Evolutionary conservation across 306 rosid species (phyloP), one percentile per base, ranked within the genome.

Genomic region (Rubus idaeus): DNA sequence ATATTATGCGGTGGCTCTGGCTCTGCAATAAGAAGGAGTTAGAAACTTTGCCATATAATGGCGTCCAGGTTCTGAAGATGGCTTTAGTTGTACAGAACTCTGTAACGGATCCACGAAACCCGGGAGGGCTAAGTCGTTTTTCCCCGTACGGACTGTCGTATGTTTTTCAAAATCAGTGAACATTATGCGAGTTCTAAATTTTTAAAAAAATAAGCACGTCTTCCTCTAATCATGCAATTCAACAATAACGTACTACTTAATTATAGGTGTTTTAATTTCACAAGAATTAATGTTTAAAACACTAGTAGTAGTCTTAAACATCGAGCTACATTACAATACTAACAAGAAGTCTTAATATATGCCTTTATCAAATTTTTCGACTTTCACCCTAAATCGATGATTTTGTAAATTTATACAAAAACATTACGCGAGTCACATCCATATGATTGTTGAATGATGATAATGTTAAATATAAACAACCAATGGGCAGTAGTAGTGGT

Each of bases 51-150:
- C 35, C 35, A 8, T 23, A 0, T 1, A 0, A 21, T 67, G 41
- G 4, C 23, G 73, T 81, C 68, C 3, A 57, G 72, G 70, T 75
- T 81, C 84, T 73, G 74, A 47, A 30, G 71, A 68, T 16, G 30
- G 75, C 80, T 71, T 71, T 74, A 10, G 85, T 72, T 81, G 90
- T 77, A 83, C 81, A 47, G 16, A 69, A 75, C 60, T 53, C 44
- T 12, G 80, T 77, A 82, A 85, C 83, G 80, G 82, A n/a, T 55
- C 20, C 75, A 58, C 78, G 81, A 8, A 77, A 60, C 58, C 58
- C 75, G 63, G 56, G 57, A 55, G 55, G 37, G 10, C 39, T 35
- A 67, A 2, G 41, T 66, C 45, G 45, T 46, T 71, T 41, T 82
- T 76, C 68, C 51, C 23, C 64, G 85, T 90, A 88, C 84, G 83